phyloP scores from a whole-genome alignment of 805 yeast genomes.

The Jamesozyma spencerorum region DNA sequence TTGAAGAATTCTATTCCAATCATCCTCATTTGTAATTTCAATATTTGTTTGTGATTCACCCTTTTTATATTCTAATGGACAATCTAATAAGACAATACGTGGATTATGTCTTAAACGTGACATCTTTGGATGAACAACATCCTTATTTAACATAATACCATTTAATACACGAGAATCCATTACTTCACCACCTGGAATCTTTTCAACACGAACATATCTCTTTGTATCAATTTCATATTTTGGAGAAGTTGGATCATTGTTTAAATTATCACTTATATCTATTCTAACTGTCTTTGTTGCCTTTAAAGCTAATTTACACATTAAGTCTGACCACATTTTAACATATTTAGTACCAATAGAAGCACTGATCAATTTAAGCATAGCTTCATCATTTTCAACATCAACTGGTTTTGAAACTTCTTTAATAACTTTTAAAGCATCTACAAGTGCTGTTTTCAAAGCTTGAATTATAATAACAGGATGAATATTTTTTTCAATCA shows the following conservation, averaged over 20 bases:
- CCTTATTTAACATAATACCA: slow-evolving; percentile 91
- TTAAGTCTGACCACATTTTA: slow-evolving; percentile 77
- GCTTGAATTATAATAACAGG: slow-evolving; percentile 96
- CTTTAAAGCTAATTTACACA: slow-evolving; percentile 80
- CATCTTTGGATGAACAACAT: slow-evolving; percentile 98
- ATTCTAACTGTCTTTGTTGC: slow-evolving; percentile 80
- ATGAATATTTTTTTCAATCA: slow-evolving; percentile 86
- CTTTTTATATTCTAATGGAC: slow-evolving; percentile 96
- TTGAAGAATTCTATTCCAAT: slow-evolving; percentile 90
- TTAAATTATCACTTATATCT: slow-evolving; percentile 33
- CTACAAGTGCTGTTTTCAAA: slow-evolving; percentile 78
- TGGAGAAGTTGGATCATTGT: slow-evolving; percentile 34
- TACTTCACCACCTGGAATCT: slow-evolving; percentile 96
- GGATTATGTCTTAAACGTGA: slow-evolving; percentile 83
- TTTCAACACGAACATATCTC: slow-evolving; percentile 87
- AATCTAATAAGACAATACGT: slow-evolving; percentile 77
- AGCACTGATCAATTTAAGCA: slow-evolving; percentile 77
- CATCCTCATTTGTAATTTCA: slow-evolving; percentile 91
- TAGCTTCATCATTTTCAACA: slow-evolving; percentile 70
- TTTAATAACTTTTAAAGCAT: slow-evolving; percentile 82
- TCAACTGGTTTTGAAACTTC: slow-evolving; percentile 79
- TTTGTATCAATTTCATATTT: slow-evolving; percentile 84
- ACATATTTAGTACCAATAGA: slow-evolving; percentile 95
- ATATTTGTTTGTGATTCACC: slow-evolving; percentile 98
- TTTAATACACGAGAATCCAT: slow-evolving; percentile 79